phyloP scores from a whole-genome alignment of 2,329 filamentous ascomycete species.

The Xylaria arbuscula region DNA sequence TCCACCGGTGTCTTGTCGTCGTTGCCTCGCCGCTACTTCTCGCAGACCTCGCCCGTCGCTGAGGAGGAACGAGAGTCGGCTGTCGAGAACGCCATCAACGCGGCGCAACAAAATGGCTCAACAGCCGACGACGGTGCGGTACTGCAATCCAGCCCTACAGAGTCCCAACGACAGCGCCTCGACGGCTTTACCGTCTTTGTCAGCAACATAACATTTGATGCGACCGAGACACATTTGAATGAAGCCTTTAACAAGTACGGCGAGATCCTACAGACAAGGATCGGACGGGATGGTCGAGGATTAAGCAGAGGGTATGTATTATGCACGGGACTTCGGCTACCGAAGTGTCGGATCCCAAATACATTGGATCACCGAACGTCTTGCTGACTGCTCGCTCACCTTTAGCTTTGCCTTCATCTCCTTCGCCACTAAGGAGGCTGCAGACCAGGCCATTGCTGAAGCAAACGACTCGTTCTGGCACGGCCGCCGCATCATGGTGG shows the following conservation, averaged over 20 bases:
- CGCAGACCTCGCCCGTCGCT: conserved; percentile 45
- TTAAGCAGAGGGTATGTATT: conserved; percentile 50
- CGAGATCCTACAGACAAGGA: conserved; percentile 39
- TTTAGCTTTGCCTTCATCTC: conserved; percentile 48
- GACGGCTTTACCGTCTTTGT: conserved; percentile 64
- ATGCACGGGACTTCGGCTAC: background rate
- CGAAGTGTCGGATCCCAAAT: background rate
- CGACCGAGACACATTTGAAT: conserved; percentile 69
- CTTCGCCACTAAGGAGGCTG: conserved; percentile 37
- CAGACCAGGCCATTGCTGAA: conserved; percentile 43
- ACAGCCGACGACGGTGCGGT: background rate
- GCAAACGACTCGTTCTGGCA: conserved; percentile 51
- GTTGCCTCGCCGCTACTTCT: conserved; percentile 48
- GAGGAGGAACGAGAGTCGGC: conserved; percentile 34
- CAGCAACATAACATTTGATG: conserved; percentile 77
- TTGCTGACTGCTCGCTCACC: conserved; percentile 32
- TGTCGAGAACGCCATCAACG: conserved; percentile 17
- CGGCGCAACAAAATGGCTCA: conserved; percentile 11
- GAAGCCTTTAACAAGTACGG: conserved; percentile 65
- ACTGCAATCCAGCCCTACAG: conserved; percentile 16
- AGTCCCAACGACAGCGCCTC: background rate
- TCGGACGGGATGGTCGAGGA: conserved; percentile 47
- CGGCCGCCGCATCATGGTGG: conserved; percentile 49
- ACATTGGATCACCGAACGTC: no score
- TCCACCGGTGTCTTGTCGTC: conserved; percentile 40